A percentile compares a stretch with the other conserved stretches of the same genome.
phyloP scores from a whole-genome alignment of 306 rosid genomes.

The Medicago arabica region DNA sequence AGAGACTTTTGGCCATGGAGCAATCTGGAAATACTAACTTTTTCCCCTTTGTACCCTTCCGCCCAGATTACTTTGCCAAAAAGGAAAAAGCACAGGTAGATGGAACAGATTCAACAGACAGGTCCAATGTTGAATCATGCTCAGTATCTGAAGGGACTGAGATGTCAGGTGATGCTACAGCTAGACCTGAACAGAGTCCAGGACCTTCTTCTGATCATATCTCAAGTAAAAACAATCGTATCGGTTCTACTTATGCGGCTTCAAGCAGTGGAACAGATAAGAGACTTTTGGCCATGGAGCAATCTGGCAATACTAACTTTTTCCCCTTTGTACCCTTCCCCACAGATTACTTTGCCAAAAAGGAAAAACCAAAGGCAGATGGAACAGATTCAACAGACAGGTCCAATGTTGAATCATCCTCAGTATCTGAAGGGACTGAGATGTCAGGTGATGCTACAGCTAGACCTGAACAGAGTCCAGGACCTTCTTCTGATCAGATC shows the following conservation, averaged over 20 bases:
- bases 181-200: constrained; percentile 40
- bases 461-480: constrained; percentile 39
- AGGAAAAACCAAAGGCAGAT: constrained; percentile 54
- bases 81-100: constrained; percentile 57
- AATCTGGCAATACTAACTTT: constrained; percentile 62
- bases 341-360: constrained; percentile 81
- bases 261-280: constrained; percentile 56
- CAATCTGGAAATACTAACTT: constrained; percentile 67
- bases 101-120: too few relatives aligned
- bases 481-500: constrained; percentile 44
- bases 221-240: constrained; percentile 39
- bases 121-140: constrained; percentile 48
- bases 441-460: constrained; percentile 43
- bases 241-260: constrained; percentile 39
- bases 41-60: constrained; percentile 95
- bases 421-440: constrained; percentile 43
- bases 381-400: constrained; percentile 42
- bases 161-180: constrained; percentile 43
- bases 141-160: constrained; percentile 42
- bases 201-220: constrained; percentile 43
- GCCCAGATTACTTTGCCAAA: constrained; percentile 83
- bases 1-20: constrained; percentile 65
- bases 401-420: constrained; percentile 44
- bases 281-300: constrained; percentile 76
- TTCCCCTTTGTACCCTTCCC: constrained; percentile 98